Conservation (phyloP, 768 basidiomycete genomes). For the Pleurotus salmoneostramineus region DNA sequence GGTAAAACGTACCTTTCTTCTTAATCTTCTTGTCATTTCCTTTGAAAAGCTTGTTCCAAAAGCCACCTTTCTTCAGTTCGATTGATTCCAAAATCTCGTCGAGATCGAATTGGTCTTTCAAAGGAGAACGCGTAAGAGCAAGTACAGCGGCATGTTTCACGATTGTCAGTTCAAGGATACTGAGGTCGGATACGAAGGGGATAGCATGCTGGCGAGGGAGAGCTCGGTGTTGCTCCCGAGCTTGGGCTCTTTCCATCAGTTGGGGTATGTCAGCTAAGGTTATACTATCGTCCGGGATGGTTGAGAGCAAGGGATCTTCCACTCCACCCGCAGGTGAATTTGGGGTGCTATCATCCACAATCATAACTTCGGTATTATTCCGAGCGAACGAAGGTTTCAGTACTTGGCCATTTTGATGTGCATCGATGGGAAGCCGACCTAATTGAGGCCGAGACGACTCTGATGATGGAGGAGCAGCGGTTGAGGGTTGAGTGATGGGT, state of each 20-base stretch:
- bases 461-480: conserved; percentile 18
- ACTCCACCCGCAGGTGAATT: conserved; percentile 60
- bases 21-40: conserved; percentile 82
- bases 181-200: conserved; percentile 82
- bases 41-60: conserved; percentile 97
- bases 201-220: conserved; percentile 73
- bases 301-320: conserved; percentile 31
- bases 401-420: conserved; percentile 38
- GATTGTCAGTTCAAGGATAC: conserved; percentile 80
- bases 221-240: conserved; percentile 83
- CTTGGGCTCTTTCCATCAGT: conserved; percentile 88
- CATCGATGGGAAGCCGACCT: conserved; percentile 37
- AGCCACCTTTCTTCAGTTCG: conserved; percentile 88
- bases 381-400: conserved; percentile 69
- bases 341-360: conserved; percentile 77
- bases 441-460: conserved; percentile 32
- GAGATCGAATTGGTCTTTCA: conserved; percentile 81
- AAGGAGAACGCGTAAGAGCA: conserved; percentile 68
- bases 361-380: conserved; percentile 84
- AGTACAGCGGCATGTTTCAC: conserved; percentile 90
- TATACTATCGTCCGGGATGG: conserved; percentile 67
- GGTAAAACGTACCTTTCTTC: conserved; percentile 62
- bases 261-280: conserved; percentile 94
- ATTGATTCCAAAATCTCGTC: conserved; percentile 94
- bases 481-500: conserved; percentile 22